Conservation (phyloP, 2,329 filamentous ascomycete genomes). For the Orbilia oligospora region DNA sequence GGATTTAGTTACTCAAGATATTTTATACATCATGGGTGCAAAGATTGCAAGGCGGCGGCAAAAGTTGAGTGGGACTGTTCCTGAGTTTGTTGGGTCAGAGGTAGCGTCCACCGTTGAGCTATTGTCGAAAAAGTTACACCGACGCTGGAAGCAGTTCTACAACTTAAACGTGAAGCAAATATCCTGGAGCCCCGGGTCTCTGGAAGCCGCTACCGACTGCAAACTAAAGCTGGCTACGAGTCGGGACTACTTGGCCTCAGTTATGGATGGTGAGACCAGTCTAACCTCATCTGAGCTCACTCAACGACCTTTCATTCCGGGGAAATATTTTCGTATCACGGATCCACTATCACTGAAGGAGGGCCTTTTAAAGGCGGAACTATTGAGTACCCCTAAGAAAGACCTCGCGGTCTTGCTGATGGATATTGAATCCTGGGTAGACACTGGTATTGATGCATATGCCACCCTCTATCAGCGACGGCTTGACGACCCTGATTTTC, state of each 20-base stretch:
- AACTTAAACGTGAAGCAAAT: slow-evolving; percentile 20
- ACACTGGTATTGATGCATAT: slow-evolving; percentile 67
- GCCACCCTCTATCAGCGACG: slow-evolving; percentile 56
- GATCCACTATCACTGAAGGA: slow-evolving; percentile 4
- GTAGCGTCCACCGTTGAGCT: slow-evolving; percentile 30
- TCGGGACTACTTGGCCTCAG: slow-evolving; percentile 10
- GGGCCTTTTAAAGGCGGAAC: not conserved
- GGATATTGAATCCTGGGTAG: slow-evolving; percentile 71
- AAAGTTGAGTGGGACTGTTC: slow-evolving; percentile 66
- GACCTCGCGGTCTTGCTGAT: slow-evolving; percentile 64
- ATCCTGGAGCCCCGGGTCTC: slow-evolving; percentile 20
- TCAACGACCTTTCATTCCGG: slow-evolving; percentile 38
- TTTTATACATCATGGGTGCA: slow-evolving; percentile 67
- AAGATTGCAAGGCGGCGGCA: slow-evolving; percentile 69
- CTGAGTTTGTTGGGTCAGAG: slow-evolving; percentile 53
- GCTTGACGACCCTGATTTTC: not conserved
- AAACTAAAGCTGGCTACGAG: slow-evolving; percentile 28
- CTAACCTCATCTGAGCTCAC: slow-evolving; percentile 45
- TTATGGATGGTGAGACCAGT: slow-evolving; percentile 15
- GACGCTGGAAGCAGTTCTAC: slow-evolving; percentile 54
- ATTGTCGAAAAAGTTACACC: slow-evolving; percentile 36
- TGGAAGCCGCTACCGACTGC: slow-evolving; percentile 19
- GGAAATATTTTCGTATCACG: slow-evolving; percentile 41
- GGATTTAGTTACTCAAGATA: slow-evolving; percentile 13
- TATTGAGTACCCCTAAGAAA: slow-evolving; percentile 55